phyloP scores from a whole-genome alignment of 176 grass and related monocot genomes.

The Bothriochloa decipiens region DNA sequence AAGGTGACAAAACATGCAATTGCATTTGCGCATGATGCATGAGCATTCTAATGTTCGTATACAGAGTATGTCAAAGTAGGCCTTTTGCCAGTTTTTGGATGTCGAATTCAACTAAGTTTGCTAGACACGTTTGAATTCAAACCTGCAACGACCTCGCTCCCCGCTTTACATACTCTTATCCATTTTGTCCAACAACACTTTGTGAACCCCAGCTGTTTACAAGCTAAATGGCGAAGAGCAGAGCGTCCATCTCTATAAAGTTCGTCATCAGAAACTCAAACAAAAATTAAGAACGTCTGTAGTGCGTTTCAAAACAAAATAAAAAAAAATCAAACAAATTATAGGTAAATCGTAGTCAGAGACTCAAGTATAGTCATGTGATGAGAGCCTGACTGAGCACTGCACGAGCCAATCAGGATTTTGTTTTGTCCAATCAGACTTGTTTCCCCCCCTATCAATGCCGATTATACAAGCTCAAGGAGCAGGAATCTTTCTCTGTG shows the following conservation, averaged over 20 bases:
- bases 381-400: not conserved
- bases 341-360: not conserved
- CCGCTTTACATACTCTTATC: not conserved
- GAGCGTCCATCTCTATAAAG: too few species aligned
- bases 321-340: not conserved
- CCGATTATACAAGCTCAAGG: constrained; percentile 7
- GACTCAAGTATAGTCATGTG: not conserved
- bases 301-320: not conserved
- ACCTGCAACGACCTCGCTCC: not conserved
- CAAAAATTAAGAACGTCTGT: not conserved
- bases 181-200: not conserved
- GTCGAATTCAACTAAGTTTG: not conserved
- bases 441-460: not conserved
- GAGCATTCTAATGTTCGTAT: not conserved
- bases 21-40: not conserved
- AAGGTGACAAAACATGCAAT: not conserved
- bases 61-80: not conserved
- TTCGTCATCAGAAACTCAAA: not conserved
- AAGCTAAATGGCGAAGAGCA: not conserved
- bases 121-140: not conserved
- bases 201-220: not conserved
- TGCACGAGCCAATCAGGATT: constrained; percentile 8
- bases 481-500: not conserved
- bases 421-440: not conserved
- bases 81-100: not conserved